Evolutionary conservation across 2,329 filamentous ascomycete genomes (phyloP).

Genomic region (Colletotrichum graminicola): DNA sequence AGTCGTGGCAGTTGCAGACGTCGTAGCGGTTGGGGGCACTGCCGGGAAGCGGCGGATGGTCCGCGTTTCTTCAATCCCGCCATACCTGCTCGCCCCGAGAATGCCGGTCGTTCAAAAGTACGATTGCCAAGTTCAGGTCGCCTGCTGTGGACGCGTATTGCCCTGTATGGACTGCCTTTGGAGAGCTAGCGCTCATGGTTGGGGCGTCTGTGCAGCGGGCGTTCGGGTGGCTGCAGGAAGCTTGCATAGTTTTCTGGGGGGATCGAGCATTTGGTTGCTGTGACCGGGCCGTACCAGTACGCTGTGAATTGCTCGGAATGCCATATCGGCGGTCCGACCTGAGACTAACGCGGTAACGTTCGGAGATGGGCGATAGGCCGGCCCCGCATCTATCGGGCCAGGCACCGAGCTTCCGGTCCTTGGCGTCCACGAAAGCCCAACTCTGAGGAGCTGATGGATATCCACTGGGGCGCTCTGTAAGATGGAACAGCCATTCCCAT

Average conservation of each 20-base stretch:
- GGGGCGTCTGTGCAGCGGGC: background rate
- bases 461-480: background rate
- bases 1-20: background rate
- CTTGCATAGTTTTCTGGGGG: background rate
- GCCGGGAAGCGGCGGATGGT: background rate
- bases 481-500: background rate
- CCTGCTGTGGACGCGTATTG: slow-evolving; percentile 2
- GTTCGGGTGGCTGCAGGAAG: background rate
- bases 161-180: background rate
- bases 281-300: background rate
- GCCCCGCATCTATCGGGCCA: background rate
- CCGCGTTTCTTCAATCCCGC: background rate
- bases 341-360: background rate
- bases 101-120: no score
- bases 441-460: background rate
- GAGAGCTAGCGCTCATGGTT: background rate
- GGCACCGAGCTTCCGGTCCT: background rate
- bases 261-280: background rate
- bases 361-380: background rate
- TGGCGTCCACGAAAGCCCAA: background rate
- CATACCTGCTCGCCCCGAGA: background rate
- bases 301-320: background rate
- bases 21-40: background rate
- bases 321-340: background rate
- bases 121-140: background rate